Percentiles rank a stretch among this genome's conserved stretches.
Conservation (phyloP, 2,329 filamentous ascomycete species). For the Ophiostoma montium region DNA sequence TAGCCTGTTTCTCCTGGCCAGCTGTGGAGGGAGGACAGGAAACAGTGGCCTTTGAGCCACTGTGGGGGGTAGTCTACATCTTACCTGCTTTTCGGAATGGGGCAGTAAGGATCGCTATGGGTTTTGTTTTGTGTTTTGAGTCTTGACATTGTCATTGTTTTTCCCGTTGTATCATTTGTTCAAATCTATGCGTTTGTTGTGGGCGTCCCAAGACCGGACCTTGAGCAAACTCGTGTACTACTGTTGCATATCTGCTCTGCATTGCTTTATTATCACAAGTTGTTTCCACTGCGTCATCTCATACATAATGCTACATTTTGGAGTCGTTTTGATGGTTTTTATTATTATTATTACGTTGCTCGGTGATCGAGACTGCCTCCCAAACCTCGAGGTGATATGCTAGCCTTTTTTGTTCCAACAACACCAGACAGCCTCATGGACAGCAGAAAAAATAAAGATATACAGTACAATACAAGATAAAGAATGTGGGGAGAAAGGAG, state of each 20-base stretch:
- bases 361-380: slow-evolving; percentile 1
- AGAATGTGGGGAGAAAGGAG: not conserved
- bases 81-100: slow-evolving; percentile 5
- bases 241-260: slow-evolving; percentile 27
- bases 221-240: slow-evolving; percentile 31
- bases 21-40: not conserved
- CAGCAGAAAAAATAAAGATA: too few species aligned
- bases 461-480: too few species aligned
- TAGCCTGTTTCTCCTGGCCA: not conserved
- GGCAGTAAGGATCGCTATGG: slow-evolving; percentile 7
- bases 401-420: not conserved
- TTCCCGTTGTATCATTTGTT: slow-evolving; percentile 6
- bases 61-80: not conserved
- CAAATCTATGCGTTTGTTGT: slow-evolving; percentile 7
- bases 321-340: too few species aligned
- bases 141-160: not conserved
- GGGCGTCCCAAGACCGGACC: slow-evolving; percentile 6
- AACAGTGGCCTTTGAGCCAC: not conserved
- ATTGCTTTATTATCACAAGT: slow-evolving; percentile 4
- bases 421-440: too few species aligned
- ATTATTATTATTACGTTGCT: not conserved
- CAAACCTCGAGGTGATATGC: not conserved
- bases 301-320: not conserved
- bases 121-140: slow-evolving; percentile 8
- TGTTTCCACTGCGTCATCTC: too few species aligned